Evolutionary conservation across 1,139 yeast genomes (phyloP), one percentile per base, ranked within the genome.

Genomic region (Debaryomycetaceae sp.): DNA sequence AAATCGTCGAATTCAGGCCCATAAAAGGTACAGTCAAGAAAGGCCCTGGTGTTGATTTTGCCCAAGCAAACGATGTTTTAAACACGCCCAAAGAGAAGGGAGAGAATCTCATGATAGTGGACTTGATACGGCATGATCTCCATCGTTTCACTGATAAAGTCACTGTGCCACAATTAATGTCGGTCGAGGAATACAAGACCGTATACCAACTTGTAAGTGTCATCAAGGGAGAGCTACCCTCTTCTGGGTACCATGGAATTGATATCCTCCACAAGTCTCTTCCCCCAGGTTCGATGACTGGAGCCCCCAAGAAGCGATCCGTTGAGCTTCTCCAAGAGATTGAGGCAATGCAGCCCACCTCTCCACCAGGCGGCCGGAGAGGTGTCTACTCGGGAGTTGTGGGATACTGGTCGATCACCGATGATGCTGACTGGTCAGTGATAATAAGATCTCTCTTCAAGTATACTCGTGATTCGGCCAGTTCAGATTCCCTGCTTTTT

Each of bases 221-320:
- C 3, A 89, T 95, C 33, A 78, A 74, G 45, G 98, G 97, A 0
- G 63, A 71, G 24, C 69, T 84, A 14, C 52, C 64, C 9, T 13
- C 37, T 9, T 49, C 57, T 2, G 63, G 63, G 0, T 84, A 77
- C 56, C 70, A 76, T 27, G 99, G 98, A 0, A 72, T 90, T 37
- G 98, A 93, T 59, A 72, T 91, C 5, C 72, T 93, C 17, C 78
- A 82, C 23, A 81, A 81, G 47, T 83, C 97, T 0, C 69, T 95
- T 34, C 99, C 99, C 1, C 97, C 99, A 0, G 99, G 99, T 0
- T 91, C 98, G 1, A 95, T 95, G 99, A 95, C 99, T 0, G 99
- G 99, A 4, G 99, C 99, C 0, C 99, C 99, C 1, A 95, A 95
- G 66, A 87, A 84, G 57, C 76, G 97, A 46, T 88, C 97, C 0